phyloP scores from a whole-genome alignment of 2,329 filamentous ascomycete genomes.

The Fusarium pininemorale region DNA sequence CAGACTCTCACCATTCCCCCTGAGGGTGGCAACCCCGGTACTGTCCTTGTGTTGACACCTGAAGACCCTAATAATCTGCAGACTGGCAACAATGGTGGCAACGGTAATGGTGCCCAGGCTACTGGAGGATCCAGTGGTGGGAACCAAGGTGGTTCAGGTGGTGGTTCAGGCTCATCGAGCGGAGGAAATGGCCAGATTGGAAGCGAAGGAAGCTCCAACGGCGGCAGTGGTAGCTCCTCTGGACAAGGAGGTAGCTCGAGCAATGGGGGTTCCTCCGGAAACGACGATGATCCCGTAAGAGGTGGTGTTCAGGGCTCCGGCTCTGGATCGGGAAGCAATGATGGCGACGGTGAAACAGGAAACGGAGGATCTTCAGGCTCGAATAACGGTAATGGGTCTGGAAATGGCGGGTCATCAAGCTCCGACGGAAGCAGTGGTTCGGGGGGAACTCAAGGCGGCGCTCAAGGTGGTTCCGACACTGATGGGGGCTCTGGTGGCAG shows the following conservation, averaged over 20 bases:
- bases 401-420: neutral
- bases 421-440: neutral
- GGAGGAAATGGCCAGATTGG: neutral
- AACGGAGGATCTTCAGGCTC: neutral
- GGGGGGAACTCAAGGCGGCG: neutral
- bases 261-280: neutral
- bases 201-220: neutral
- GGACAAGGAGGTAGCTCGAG: neutral
- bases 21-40: slow-evolving; percentile 12
- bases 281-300: rapidly evolving
- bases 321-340: neutral
- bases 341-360: neutral
- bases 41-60: slow-evolving; percentile 15
- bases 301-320: neutral
- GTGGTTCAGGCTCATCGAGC: neutral
- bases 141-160: neutral
- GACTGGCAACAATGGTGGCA: neutral
- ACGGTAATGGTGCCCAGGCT: neutral
- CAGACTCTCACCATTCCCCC: slow-evolving; percentile 22
- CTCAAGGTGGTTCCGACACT: neutral
- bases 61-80: neutral
- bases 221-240: neutral
- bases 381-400: neutral
- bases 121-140: neutral
- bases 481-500: neutral